Conservation (phyloP, 1,284 basidiomycete genomes). For the Cryptococcus sp. region DNA sequence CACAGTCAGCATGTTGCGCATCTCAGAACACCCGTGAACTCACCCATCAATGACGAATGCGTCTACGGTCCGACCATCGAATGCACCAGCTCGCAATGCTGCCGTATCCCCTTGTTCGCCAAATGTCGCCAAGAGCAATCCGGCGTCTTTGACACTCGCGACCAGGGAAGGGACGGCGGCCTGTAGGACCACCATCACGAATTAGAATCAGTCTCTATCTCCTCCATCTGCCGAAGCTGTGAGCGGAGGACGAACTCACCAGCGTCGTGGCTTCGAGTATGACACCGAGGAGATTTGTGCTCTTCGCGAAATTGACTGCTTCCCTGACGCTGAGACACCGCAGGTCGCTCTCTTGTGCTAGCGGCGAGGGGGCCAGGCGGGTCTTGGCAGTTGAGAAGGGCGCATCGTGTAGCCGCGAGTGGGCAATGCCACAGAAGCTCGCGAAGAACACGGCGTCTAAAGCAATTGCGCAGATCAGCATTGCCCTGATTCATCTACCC, state of each 20-base stretch:
- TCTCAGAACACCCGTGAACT: constrained; percentile 13
- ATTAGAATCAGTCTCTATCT: background rate
- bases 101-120: constrained; percentile 60
- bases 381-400: background rate
- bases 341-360: constrained; percentile 56
- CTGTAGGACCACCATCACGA: constrained; percentile 28
- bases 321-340: constrained; percentile 74
- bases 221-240: too few species aligned
- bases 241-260: constrained; percentile 57
- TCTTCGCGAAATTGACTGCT: constrained; percentile 91
- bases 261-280: constrained; percentile 86
- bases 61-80: constrained; percentile 49
- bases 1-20: too few species aligned
- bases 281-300: constrained; percentile 91
- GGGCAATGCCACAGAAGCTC: constrained; percentile 75
- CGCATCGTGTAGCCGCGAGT: constrained; percentile 6
- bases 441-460: constrained; percentile 94
- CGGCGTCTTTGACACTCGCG: constrained; percentile 80
- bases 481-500: background rate
- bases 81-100: constrained; percentile 36
- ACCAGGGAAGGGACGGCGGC: constrained; percentile 77
- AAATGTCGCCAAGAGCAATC: constrained; percentile 81
- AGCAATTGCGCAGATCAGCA: background rate
- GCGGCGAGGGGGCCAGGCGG: constrained; percentile 48
- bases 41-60: constrained; percentile 52